Base-by-base conservation (phyloP, 2,329 filamentous ascomycete species). In the Spiromastix sp. region DNA sequence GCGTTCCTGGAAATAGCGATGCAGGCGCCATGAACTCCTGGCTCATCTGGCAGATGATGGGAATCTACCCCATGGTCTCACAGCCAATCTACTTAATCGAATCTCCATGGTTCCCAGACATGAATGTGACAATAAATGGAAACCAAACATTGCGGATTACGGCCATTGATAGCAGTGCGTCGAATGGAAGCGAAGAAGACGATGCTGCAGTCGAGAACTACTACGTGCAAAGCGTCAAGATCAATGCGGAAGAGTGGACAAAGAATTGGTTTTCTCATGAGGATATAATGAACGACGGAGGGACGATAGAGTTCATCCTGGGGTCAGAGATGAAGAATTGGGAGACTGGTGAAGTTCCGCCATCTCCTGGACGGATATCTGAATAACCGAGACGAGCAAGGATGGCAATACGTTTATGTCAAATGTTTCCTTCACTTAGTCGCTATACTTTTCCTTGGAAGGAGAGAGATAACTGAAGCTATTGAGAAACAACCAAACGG, bases 251-350 rank as follows among this genome's bases (percentile, higher is more conserved):
- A 35, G 2, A 37, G 0, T 74, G 71, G 72, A 45, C 56, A 1
- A 66, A 61, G 53, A 75, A 70, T 36, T 75, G 72, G 72, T 59
- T 76, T 12, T 59, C 65, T 37, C 70, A 75, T 48, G 59, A 64
- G 1, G 67, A 75, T 47, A 31, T 56, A 17, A 54, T 49, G 54
- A 47, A 61, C 15, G n/a, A n/a, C n/a, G 67, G 66, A 0, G 66
- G 67, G 0, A 57, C 50, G 7, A 57, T 73, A 18, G 63, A 72
- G 46, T 72, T 72, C 48, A 56, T 57, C 16, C 42, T 71, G 11
- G 51, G 48, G 1, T 29, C 47, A 2, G 54, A 66, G 18, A 48
- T 48, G 39, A 57, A 45, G 17, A 36, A 43, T 3, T 71, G 68
- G 69, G 70, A 73, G 43, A 61, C 52, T 4, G 68, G 67, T 0